These are phyloP conservation scores for Lichtheimia hyalospora DNA, from an alignment of 371 early-diverging fungal genomes.

Conservation along the genomic window DNA sequence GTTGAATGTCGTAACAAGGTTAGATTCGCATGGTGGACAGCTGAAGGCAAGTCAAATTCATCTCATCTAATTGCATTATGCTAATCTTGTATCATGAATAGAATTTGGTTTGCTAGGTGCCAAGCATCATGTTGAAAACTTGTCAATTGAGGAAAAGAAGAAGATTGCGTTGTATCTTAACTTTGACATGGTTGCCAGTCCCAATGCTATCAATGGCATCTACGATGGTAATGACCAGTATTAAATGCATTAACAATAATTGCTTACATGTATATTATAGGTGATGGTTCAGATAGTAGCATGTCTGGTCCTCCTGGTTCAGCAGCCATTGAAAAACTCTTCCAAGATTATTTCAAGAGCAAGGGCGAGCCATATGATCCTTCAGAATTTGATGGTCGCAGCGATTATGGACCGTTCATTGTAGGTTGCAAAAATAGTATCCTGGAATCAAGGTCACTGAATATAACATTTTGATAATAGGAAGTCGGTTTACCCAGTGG, in stretches of 20 bases:
- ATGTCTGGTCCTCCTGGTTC: slow-evolving; percentile 35
- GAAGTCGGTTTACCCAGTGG: slow-evolving; percentile 54
- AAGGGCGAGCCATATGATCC: slow-evolving; percentile 38
- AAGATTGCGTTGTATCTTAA: slow-evolving; percentile 66
- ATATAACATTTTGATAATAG: background rate
- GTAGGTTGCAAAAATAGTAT: slow-evolving; percentile 32
- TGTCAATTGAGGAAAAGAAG: slow-evolving; percentile 26
- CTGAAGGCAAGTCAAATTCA: slow-evolving; percentile 54
- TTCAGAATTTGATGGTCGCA: slow-evolving; percentile 33
- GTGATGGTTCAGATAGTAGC: slow-evolving; percentile 39
- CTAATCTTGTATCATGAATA: too few relatives aligned
- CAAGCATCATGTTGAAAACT: slow-evolving; percentile 49
- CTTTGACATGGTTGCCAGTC: slow-evolving; percentile 80
- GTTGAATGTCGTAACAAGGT: slow-evolving; percentile 34
- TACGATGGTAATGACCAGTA: slow-evolving; percentile 12
- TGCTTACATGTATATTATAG: slow-evolving; percentile 18
- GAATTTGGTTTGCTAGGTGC: slow-evolving; percentile 74
- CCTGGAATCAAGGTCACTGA: background rate
- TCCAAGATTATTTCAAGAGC: slow-evolving; percentile 58
- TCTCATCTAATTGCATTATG: too few relatives aligned
- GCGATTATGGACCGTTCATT: slow-evolving; percentile 55
- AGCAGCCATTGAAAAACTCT: slow-evolving; percentile 53
- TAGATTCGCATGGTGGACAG: slow-evolving; percentile 71
- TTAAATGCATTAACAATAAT: too few relatives aligned
- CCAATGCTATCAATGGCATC: slow-evolving; percentile 66